phyloP scores from a whole-genome alignment of 371 early-diverging fungal species.

The Dichotomocladium elegans region DNA sequence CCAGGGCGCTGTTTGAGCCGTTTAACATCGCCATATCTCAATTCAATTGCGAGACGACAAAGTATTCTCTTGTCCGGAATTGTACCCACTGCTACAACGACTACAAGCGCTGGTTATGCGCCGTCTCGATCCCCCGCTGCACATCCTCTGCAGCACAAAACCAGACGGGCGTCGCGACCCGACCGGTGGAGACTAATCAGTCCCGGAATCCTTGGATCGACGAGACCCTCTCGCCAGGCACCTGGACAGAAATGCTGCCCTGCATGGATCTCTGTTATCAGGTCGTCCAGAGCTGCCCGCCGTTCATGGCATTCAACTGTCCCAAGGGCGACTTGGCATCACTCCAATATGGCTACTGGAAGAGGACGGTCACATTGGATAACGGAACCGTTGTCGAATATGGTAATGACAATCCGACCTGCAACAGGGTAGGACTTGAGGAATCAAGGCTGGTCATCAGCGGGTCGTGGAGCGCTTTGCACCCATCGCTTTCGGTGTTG shows the following conservation, averaged over 20 bases:
- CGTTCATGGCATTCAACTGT: conserved; percentile 56
- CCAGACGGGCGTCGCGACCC: conserved; percentile 1
- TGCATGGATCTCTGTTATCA: conserved; percentile 65
- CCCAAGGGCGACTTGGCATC: conserved; percentile 48
- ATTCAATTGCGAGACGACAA: conserved; percentile 55
- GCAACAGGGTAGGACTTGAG: conserved; percentile 34
- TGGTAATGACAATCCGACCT: conserved; percentile 31
- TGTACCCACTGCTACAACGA: conserved; percentile 58
- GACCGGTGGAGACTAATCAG: conserved; percentile 26
- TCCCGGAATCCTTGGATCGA: conserved; percentile 47
- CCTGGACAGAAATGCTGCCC: conserved; percentile 56
- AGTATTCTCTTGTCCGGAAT: conserved; percentile 61
- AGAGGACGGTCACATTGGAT: conserved; percentile 10
- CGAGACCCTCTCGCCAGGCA: conserved; percentile 30
- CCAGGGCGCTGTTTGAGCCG: conserved; percentile 37
- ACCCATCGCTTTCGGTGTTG: too few relatives aligned
- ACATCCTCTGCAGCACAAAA: conserved; percentile 12
- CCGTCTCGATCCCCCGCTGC: conserved; percentile 63
- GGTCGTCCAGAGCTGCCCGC: conserved; percentile 65
- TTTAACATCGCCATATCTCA: conserved; percentile 50
- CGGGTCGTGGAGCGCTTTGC: too few relatives aligned
- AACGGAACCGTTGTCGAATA: conserved; percentile 22
- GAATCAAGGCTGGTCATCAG: conserved; percentile 23
- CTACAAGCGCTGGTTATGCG: conserved; percentile 65
- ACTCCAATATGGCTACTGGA: conserved; percentile 47